Percentiles rank a stretch among this genome's conserved stretches.
These are phyloP conservation scores for Meyerozyma carpophila DNA, from an alignment of 1,139 yeast species.

Conservation along the genomic window DNA sequence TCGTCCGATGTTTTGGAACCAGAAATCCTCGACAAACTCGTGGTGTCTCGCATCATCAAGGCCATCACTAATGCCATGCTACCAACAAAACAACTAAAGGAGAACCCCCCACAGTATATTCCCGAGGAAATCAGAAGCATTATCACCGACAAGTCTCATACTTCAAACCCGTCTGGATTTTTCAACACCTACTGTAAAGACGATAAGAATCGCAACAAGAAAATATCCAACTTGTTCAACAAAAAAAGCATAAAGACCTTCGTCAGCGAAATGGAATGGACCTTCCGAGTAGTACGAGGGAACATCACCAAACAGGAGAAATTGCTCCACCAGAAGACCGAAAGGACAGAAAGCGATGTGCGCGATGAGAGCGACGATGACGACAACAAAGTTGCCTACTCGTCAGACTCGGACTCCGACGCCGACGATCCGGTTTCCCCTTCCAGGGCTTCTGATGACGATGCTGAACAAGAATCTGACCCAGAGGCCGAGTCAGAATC, in stretches of 20 bases:
- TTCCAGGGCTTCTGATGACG: background rate
- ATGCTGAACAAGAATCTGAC: background rate
- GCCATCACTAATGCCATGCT: conserved; percentile 19
- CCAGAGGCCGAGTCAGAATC: conserved; percentile 7
- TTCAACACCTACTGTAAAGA: conserved; percentile 42
- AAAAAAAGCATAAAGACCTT: conserved; percentile 44
- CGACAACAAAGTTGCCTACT: conserved; percentile 11
- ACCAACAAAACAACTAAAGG: conserved; percentile 20
- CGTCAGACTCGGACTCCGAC: conserved; percentile 8
- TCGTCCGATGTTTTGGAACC: conserved; percentile 9
- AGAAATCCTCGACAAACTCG: conserved; percentile 18
- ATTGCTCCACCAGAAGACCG: conserved; percentile 21
- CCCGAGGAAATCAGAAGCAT: conserved; percentile 17
- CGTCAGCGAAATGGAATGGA: conserved; percentile 47
- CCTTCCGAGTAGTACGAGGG: conserved; percentile 58
- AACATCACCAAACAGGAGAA: conserved; percentile 44
- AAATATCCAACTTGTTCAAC: conserved; percentile 58
- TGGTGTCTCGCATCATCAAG: conserved; percentile 32
- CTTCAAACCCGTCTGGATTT: conserved; percentile 43
- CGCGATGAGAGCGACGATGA: conserved; percentile 9
- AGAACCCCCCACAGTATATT: conserved; percentile 30
- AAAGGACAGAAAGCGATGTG: conserved; percentile 4
- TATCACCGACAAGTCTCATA: conserved; percentile 22
- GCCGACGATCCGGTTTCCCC: background rate
- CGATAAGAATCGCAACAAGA: conserved; percentile 34